A percentile compares a stretch with the other conserved stretches of the same genome.
Evolutionary conservation across 2,329 filamentous ascomycete genomes (phyloP).

Genomic region (Neurospora sp.): DNA sequence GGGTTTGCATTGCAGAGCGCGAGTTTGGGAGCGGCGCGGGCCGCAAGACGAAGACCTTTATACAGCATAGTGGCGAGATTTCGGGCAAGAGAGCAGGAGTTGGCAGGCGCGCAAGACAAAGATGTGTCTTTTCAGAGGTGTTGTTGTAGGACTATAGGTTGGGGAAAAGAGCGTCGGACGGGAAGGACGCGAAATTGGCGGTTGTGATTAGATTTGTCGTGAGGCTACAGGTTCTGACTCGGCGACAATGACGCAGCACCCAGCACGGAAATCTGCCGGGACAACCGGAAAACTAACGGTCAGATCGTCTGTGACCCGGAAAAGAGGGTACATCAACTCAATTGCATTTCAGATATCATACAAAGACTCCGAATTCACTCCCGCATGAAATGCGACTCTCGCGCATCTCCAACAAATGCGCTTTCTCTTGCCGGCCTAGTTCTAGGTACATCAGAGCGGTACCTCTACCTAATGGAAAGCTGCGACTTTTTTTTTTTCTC

Average conservation of each 20-base stretch:
- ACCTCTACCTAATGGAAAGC: not conserved
- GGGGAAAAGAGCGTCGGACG: not conserved
- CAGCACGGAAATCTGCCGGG: not conserved
- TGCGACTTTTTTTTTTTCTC: not conserved
- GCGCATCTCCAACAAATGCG: not conserved
- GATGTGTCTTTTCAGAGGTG: not conserved
- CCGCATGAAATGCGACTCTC: not conserved
- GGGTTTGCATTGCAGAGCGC: constrained; percentile 12
- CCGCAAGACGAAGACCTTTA: constrained; percentile 17
- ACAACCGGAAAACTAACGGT: not conserved
- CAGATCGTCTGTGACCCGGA: not conserved
- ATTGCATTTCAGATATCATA: not conserved
- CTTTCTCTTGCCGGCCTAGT: not conserved
- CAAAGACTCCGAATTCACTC: not conserved
- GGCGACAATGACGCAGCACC: not conserved
- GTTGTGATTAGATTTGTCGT: not conserved
- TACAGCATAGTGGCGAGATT: constrained; percentile 13
- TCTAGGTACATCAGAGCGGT: not conserved
- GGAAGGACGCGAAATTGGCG: not conserved
- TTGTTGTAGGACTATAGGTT: not conserved
- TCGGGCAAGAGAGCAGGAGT: not conserved
- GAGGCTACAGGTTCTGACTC: not conserved
- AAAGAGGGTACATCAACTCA: not conserved
- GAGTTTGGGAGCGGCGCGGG: constrained; percentile 16
- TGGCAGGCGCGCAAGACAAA: not conserved